phyloP scores from a whole-genome alignment of 1,284 basidiomycete genomes.

The Rhodotorula sp. region DNA sequence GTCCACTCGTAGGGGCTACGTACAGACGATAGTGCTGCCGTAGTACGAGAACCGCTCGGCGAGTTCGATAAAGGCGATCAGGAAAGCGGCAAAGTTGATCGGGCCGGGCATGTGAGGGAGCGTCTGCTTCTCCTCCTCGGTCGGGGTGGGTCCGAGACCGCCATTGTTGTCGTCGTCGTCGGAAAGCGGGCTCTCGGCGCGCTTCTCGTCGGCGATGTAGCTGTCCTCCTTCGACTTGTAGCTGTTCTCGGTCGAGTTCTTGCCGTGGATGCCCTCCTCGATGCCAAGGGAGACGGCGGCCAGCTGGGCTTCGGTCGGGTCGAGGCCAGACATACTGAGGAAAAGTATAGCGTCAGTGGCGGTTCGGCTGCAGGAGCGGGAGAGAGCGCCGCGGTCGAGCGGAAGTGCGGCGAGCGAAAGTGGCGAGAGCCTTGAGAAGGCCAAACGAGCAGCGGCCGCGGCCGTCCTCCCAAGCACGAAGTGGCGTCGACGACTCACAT shows the following conservation, averaged over 20 bases:
- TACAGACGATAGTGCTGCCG: slow-evolving; percentile 52
- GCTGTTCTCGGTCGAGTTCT: background rate
- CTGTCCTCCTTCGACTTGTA: slow-evolving; percentile 3
- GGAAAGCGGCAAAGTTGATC: slow-evolving; percentile 20
- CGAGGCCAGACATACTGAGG: slow-evolving; percentile 14
- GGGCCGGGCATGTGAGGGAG: slow-evolving; percentile 24
- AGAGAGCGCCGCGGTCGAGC: too few relatives aligned
- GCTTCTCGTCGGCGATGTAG: slow-evolving; percentile 14
- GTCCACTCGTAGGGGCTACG: slow-evolving; percentile 1
- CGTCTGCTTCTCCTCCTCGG: slow-evolving; percentile 12
- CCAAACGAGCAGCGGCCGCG: too few relatives aligned
- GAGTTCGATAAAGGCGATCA: slow-evolving; percentile 51
- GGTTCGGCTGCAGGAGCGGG: too few relatives aligned
- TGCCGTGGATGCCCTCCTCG: background rate
- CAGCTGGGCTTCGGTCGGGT: slow-evolving; percentile 15
- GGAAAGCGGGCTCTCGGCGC: slow-evolving; percentile 1
- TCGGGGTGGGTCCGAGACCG: slow-evolving; percentile 3
- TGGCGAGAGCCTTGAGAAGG: too few relatives aligned
- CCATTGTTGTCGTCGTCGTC: background rate
- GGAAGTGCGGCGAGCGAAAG: too few relatives aligned
- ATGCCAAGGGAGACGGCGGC: background rate
- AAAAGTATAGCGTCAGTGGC: too few relatives aligned
- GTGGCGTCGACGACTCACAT: too few relatives aligned
- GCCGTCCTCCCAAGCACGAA: too few relatives aligned
- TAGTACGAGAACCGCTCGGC: slow-evolving; percentile 74